Conservation (phyloP, 805 yeast species). For the Monosporozyma siamensis region DNA sequence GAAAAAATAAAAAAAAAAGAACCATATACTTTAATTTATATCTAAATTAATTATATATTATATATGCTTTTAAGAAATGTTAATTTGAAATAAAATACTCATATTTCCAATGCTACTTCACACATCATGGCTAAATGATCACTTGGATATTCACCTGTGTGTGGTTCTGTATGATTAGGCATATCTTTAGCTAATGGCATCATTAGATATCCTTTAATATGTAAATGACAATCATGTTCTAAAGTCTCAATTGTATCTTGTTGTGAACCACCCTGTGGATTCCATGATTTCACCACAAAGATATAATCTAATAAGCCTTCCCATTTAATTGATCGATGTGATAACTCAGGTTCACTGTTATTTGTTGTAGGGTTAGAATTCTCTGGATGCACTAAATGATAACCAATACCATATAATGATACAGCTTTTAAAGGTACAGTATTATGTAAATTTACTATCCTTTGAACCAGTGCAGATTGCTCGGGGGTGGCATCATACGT, state of each 20-base stretch:
- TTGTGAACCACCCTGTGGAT: conserved; percentile 6
- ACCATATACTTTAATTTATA: background rate
- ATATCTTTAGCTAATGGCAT: conserved; percentile 66
- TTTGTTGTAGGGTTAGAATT: conserved; percentile 52
- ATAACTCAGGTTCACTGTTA: conserved; percentile 64
- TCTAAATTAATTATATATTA: too few relatives aligned
- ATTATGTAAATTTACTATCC: conserved; percentile 49
- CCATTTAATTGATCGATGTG: conserved; percentile 91
- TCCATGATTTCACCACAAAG: conserved; percentile 50
- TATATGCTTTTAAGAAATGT: too few relatives aligned
- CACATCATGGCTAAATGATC: conserved; percentile 84
- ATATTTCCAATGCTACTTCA: conserved; percentile 23
- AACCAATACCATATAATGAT: conserved; percentile 64
- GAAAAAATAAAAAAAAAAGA: background rate
- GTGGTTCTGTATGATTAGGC: conserved; percentile 78
- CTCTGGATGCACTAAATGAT: conserved; percentile 50
- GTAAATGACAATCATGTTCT: conserved; percentile 33
- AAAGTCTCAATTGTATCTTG: conserved; percentile 26
- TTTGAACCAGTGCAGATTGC: conserved; percentile 35
- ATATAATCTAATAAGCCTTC: conserved; percentile 81
- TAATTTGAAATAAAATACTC: too few relatives aligned
- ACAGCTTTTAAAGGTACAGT: conserved; percentile 46
- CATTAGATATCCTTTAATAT: conserved; percentile 44
- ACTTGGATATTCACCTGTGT: conserved; percentile 72
- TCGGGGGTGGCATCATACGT: conserved; percentile 37